A percentile compares a stretch with the other conserved stretches of the same genome.
Evolutionary conservation across 805 yeast genomes (phyloP).

Genomic region (Candida glaebosa): DNA sequence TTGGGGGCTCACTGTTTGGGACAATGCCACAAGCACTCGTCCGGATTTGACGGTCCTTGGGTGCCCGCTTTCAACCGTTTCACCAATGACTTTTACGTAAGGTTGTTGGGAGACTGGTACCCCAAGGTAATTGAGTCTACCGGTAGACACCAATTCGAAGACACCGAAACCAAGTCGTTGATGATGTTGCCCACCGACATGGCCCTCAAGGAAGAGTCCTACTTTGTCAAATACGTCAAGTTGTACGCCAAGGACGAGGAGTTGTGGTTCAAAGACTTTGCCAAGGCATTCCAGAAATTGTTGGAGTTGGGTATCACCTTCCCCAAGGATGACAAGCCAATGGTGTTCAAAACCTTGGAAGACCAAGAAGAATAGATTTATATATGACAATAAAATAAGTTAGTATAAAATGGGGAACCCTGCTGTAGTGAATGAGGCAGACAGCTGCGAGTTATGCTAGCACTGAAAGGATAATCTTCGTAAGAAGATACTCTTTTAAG

Average conservation of each 20-base stretch:
- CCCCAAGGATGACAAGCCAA: conserved; percentile 44
- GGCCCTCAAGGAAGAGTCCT: conserved; percentile 46
- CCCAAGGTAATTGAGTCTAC: conserved; percentile 31
- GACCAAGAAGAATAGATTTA: conserved; percentile 46
- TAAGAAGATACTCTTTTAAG: no score
- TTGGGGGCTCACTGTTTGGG: conserved; percentile 44
- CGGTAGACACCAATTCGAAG: conserved; percentile 40
- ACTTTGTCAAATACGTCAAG: conserved; percentile 44
- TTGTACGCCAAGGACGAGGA: conserved; percentile 48
- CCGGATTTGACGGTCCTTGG: conserved; percentile 47
- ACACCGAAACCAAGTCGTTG: conserved; percentile 31
- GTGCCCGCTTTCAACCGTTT: conserved; percentile 37
- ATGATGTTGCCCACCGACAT: conserved; percentile 64
- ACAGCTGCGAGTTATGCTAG: no score
- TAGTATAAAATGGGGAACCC: no score
- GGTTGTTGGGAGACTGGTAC: conserved; percentile 53
- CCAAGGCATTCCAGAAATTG: conserved; percentile 43
- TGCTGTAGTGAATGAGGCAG: no score
- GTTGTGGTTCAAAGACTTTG: conserved; percentile 47
- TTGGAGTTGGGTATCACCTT: conserved; percentile 47
- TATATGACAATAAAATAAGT: no score
- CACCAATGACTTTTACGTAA: conserved; percentile 37
- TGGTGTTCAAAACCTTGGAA: conserved; percentile 61
- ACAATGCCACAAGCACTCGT: conserved; percentile 31
- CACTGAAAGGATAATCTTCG: no score